Evolutionary conservation across 2,329 filamentous ascomycete species (phyloP).

Genomic region (Lachnellula willkommii): DNA sequence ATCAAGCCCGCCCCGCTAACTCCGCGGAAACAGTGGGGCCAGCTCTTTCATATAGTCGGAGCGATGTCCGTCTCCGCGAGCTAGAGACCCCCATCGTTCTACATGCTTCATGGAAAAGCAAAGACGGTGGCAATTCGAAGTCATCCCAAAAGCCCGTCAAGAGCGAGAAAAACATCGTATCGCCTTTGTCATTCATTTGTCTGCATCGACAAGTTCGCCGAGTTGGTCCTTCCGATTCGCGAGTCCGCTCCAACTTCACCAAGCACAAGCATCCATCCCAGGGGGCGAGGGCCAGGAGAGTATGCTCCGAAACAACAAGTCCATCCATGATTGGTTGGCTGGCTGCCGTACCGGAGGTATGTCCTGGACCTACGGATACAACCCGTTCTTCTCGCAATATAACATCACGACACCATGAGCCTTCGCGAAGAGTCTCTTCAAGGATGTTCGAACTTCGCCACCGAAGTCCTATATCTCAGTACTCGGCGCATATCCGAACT

Average conservation of each 20-base stretch:
- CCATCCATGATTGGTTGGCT: neutral
- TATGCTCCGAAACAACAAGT: neutral
- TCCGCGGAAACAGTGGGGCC: neutral
- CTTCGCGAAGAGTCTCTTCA: neutral
- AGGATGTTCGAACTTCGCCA: neutral
- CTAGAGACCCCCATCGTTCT: constrained; percentile 1
- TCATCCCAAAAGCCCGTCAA: neutral
- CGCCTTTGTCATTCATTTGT: neutral
- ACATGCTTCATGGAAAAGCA: neutral
- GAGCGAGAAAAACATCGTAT: neutral
- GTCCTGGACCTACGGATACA: neutral
- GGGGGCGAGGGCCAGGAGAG: neutral
- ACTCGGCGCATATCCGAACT: neutral
- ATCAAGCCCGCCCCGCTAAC: neutral
- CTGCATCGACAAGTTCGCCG: neutral
- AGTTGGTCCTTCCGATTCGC: neutral
- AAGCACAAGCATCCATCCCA: neutral
- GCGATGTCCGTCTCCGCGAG: constrained; percentile 10
- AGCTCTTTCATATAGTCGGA: neutral
- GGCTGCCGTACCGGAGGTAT: neutral
- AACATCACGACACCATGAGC: neutral
- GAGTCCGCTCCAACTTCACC: neutral
- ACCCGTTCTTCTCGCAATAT: neutral
- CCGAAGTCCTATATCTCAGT: neutral
- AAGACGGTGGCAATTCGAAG: neutral